Percentiles rank a stretch among this genome's conserved stretches.
Conservation (phyloP, 495 filamentous ascomycete species). For the Hypoxylon trugodes region DNA sequence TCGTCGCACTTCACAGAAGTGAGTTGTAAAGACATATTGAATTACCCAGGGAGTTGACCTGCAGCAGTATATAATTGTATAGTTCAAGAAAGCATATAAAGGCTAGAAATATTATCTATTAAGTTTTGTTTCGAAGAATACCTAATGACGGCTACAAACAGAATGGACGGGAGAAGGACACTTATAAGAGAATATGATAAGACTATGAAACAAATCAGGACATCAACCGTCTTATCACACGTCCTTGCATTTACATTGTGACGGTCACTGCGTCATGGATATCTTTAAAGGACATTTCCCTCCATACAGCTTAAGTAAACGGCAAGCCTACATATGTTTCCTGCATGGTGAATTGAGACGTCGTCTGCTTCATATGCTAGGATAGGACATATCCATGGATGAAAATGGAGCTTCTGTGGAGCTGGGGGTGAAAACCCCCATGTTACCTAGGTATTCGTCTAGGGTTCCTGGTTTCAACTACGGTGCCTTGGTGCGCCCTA, state of each 20-base stretch:
- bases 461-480: no score
- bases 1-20: conserved; percentile 33
- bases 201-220: background rate
- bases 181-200: background rate
- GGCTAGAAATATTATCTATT: background rate
- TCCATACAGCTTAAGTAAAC: conserved; percentile 4
- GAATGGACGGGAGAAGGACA: background rate
- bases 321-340: conserved; percentile 10
- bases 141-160: background rate
- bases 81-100: background rate
- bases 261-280: conserved; percentile 23
- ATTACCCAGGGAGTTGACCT: background rate
- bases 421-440: conserved; percentile 11
- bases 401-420: conserved; percentile 33
- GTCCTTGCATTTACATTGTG: conserved; percentile 13
- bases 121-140: background rate
- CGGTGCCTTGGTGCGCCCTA: no score
- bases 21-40: conserved; percentile 29
- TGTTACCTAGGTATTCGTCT: background rate
- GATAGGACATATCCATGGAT: conserved; percentile 32
- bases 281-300: conserved; percentile 10
- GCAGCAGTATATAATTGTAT: no score
- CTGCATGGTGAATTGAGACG: conserved; percentile 30
- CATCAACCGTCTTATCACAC: background rate
- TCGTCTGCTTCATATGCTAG: conserved; percentile 32